Base-by-base conservation (phyloP, 768 basidiomycete species). In the Butyriboletus loyo region DNA sequence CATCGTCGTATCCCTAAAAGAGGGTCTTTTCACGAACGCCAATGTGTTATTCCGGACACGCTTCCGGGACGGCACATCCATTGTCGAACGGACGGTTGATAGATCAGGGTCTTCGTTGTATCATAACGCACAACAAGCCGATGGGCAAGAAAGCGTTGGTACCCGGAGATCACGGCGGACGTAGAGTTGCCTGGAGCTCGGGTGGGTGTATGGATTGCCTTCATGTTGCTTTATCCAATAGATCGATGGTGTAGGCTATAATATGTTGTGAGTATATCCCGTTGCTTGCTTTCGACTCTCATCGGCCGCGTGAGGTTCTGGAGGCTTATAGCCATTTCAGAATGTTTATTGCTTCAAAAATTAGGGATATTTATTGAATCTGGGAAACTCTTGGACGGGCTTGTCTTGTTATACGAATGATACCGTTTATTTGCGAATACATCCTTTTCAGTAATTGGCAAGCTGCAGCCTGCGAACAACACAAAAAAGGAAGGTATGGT, bases 1-100 rank as follows among this genome's bases (percentile, higher is more conserved):
- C 73, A 97, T 98, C 64, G 97, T 98, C 45, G 96, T 98, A 52
- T 92, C 88, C 19, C 76, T 98, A 50, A 98, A 98, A 71, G 97
- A 98, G 63, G 96, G 96, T 6, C 76, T 98, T 40, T 98, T 98
- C 74, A 93, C 92, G 9, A 98, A 98, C 61, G 97, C 96, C 35
- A 98, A 99, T 63, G 95, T 94, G 13, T 75, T 98, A 30, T 99
- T 98, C 79, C 81, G 86, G 31, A 89, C 95, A 14, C 82, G 89
- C 48, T 98, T 98, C 77, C 79, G 92, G 28, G 94, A 99, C 63
- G 96, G 95, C 4, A 98, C 94, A 5, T 90, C 86, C 22, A 78
- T 96, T 47, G 92, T 96, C 24, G 91, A 96, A 66, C 77, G 89
- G 47, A 90, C 88, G 0, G 84, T 76, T 9, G 81, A 86, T 59